Conservation (phyloP, 345 rosid species). For the Brassica incana region DNA sequence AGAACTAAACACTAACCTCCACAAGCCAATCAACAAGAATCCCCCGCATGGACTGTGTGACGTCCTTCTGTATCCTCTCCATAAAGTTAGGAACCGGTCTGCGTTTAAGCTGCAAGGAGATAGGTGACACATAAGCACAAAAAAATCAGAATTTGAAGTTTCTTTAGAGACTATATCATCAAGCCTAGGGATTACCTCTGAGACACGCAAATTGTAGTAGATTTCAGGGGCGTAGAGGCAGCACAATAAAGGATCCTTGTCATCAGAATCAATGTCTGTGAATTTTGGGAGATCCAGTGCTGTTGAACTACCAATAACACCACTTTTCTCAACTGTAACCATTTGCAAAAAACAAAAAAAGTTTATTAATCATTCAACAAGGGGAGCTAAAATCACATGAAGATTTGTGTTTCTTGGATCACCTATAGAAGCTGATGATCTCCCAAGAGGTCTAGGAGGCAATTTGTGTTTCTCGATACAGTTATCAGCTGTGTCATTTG, state of each 20-base stretch:
- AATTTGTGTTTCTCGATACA: constrained; percentile 15
- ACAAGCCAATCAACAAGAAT: constrained; percentile 98
- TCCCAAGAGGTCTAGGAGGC: constrained; percentile 37
- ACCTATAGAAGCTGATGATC: constrained; percentile 37
- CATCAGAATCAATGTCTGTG: constrained; percentile 65
- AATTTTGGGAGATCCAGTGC: constrained; percentile 44
- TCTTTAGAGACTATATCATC: not conserved
- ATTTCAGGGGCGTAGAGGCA: constrained; percentile 78
- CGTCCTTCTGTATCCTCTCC: constrained; percentile 75
- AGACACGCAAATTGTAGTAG: constrained; percentile 63
- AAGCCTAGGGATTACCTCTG: constrained; percentile 59
- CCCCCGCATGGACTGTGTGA: constrained; percentile 85
- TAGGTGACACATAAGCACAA: constrained; percentile 11
- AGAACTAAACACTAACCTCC: constrained; percentile 55
- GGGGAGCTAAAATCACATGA: constrained; percentile 2
- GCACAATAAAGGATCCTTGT: constrained; percentile 73
- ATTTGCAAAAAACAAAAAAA: not conserved
- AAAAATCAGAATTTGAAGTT: constrained; percentile 7
- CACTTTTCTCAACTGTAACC: constrained; percentile 45
- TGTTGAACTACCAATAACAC: constrained; percentile 31
- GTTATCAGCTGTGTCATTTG: constrained; percentile 21
- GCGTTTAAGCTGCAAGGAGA: constrained; percentile 59
- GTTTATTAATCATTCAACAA: not conserved
- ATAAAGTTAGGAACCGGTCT: constrained; percentile 64
- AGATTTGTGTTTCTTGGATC: not conserved